Base-by-base conservation (phyloP, 192 early-diverging fungal genomes). In the Coemansia asiatica region DNA sequence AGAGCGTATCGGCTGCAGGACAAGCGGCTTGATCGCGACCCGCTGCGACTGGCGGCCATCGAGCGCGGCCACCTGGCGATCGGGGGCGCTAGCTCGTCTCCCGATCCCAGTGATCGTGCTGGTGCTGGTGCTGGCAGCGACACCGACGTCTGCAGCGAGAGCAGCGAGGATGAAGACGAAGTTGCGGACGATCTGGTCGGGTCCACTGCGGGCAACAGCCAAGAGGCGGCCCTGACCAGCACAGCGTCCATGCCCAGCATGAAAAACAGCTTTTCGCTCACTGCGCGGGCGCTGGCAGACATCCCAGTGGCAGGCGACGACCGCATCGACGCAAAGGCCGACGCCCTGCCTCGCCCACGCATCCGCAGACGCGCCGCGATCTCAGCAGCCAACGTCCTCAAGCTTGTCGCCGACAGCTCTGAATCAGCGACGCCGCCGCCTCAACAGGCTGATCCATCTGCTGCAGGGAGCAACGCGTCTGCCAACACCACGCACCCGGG, bases 1-100 rank as follows among this genome's bases (percentile, higher is more conserved):
- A 68, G 76, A 12, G 83, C 83, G 7, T 85, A 85, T 36, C 66
- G 83, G n/a, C 83, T 83, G 59, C 83, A 75, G 48, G 73, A 79
- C 50, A 50, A 67, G 26, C 64, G 59, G 21, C 71, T 79, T 7
- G 46, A 59, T 47, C 63, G 49, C 62, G 76, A 83, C 44, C 76
- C 82, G 51, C 51, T 76, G 56, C 64, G 59, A 27, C 71, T 63
- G 27, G 19, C 77, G 10, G 25, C 50, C 26, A 35, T 79, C 15
- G 58, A 60, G 70, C 28, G 60, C 47, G 74, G 79, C 54, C 66
- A 48, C 4, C 51, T 76, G 27, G 64, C 66, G 18, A 36, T 76
- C 49, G 46, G 49, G 19, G 25, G 6, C 21, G 10, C 35, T 2
- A 23, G 12, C 47, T 9, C 10, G n/a, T 3, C 4, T 58, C 29